These are phyloP conservation scores for Orbilia quercus DNA, from an alignment of 2,329 filamentous ascomycete species.

Conservation along the genomic window DNA sequence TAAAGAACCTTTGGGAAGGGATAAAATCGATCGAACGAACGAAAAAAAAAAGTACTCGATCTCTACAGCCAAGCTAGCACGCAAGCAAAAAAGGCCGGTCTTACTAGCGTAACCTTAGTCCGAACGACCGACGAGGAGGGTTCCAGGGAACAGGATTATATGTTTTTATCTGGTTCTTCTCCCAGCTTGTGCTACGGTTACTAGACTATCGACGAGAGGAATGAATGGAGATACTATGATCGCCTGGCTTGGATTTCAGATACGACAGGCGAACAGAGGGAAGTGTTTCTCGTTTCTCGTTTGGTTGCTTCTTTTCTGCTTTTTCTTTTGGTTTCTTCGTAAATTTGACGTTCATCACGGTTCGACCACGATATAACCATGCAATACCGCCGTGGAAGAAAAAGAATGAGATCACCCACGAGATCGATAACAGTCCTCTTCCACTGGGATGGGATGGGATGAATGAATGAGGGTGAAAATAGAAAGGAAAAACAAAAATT, in stretches of 20 bases:
- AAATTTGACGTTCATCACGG: slow-evolving; percentile 23
- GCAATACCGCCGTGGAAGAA: slow-evolving; percentile 13
- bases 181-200: slow-evolving; percentile 45
- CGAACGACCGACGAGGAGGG: slow-evolving; percentile 14
- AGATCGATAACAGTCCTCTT: slow-evolving; percentile 24
- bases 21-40: slow-evolving; percentile 1
- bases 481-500: slow-evolving; percentile 20
- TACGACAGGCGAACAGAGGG: slow-evolving; percentile 32
- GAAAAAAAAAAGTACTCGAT: background rate
- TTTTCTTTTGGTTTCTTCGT: slow-evolving; percentile 6
- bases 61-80: slow-evolving; percentile 15
- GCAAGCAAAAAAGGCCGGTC: slow-evolving; percentile 19
- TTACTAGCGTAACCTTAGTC: slow-evolving; percentile 39
- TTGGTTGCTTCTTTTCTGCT: background rate
- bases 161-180: slow-evolving; percentile 37
- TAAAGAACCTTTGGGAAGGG: too few relatives aligned
- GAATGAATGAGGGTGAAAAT: slow-evolving; percentile 18
- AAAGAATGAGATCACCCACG: slow-evolving; percentile 11
- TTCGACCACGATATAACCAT: slow-evolving; percentile 43
- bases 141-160: slow-evolving; percentile 46
- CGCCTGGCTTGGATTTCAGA: slow-evolving; percentile 29
- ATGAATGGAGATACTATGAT: slow-evolving; percentile 48
- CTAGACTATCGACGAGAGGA: slow-evolving; percentile 36
- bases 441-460: slow-evolving; percentile 19
- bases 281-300: slow-evolving; percentile 13